A percentile compares a stretch with the other conserved stretches of the same genome.
These are phyloP conservation scores for Aotearoamyces nothofagi DNA, from an alignment of 2,329 filamentous ascomycete genomes.

Conservation along the genomic window DNA sequence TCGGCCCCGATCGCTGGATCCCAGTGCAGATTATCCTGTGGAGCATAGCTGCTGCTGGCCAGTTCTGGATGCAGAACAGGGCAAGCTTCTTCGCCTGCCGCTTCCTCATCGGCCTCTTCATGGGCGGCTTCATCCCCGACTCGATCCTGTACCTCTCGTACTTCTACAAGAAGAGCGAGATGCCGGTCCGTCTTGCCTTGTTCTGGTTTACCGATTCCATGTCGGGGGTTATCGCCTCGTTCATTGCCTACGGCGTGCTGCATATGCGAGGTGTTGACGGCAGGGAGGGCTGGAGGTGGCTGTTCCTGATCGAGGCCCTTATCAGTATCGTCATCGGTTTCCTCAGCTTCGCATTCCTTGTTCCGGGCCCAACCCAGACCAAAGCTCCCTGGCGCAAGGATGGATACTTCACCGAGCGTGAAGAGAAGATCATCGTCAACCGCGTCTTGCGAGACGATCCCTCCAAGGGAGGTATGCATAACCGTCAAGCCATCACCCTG, in stretches of 20 bases:
- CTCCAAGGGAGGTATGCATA: constrained; percentile 39
- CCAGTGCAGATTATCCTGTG: constrained; percentile 45
- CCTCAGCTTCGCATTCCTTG: constrained; percentile 39
- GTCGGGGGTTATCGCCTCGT: constrained; percentile 25
- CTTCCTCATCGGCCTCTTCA: constrained; percentile 17
- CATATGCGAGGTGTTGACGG: constrained; percentile 32
- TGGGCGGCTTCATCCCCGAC: constrained; percentile 48
- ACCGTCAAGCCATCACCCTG: constrained; percentile 37
- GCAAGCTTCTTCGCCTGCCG: constrained; percentile 26
- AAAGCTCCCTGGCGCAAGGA: constrained; percentile 32
- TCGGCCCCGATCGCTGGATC: constrained; percentile 45
- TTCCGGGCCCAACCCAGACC: constrained; percentile 46
- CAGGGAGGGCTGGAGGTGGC: constrained; percentile 36
- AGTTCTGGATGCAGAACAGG: constrained; percentile 27
- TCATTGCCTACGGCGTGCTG: constrained; percentile 39
- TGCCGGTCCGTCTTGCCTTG: constrained; percentile 49
- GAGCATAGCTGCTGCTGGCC: constrained; percentile 31
- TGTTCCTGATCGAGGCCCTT: constrained; percentile 40
- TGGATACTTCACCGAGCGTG: constrained; percentile 47
- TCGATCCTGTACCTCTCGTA: constrained; percentile 57
- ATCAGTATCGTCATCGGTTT: constrained; percentile 37
- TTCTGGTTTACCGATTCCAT: constrained; percentile 53
- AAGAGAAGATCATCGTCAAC: constrained; percentile 54
- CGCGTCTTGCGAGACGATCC: constrained; percentile 36
- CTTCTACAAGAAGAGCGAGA: constrained; percentile 58